These are phyloP conservation scores for Alternaria tenuissima DNA, from an alignment of 2,329 filamentous ascomycete species.

Conservation along the genomic window DNA sequence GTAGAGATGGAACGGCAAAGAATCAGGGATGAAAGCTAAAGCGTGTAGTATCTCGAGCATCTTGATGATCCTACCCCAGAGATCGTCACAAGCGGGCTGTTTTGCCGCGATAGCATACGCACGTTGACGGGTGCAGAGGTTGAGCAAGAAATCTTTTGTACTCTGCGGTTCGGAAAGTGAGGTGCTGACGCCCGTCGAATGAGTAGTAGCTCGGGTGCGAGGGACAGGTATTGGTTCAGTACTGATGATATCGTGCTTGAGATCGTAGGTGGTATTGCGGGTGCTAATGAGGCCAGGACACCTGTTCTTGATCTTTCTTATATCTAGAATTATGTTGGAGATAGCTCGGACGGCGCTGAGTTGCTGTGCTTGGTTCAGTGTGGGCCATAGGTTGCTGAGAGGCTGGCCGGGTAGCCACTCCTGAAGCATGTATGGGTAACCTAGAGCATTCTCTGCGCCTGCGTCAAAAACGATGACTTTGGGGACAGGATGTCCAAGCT, in stretches of 20 bases:
- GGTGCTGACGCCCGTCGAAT: not conserved
- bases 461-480: slow-evolving; percentile 11
- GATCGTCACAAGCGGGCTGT: not conserved
- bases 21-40: not conserved
- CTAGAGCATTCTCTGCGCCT: slow-evolving; percentile 11
- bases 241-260: not conserved
- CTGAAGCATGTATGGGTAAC: slow-evolving; percentile 19
- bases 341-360: not conserved
- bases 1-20: not conserved
- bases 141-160: not conserved
- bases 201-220: not conserved
- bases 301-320: not conserved
- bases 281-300: not conserved
- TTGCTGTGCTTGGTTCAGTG: slow-evolving; percentile 16
- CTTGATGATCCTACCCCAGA: not conserved
- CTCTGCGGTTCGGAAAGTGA: not conserved
- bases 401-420: slow-evolving; percentile 18
- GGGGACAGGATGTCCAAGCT: slow-evolving; percentile 12
- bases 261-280: not conserved
- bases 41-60: not conserved
- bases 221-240: not conserved
- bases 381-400: slow-evolving; percentile 4
- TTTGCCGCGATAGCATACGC: not conserved
- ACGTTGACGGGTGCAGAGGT: not conserved
- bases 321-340: not conserved